Conservation (phyloP, 768 basidiomycete genomes). For the Suillus tomentosus region DNA sequence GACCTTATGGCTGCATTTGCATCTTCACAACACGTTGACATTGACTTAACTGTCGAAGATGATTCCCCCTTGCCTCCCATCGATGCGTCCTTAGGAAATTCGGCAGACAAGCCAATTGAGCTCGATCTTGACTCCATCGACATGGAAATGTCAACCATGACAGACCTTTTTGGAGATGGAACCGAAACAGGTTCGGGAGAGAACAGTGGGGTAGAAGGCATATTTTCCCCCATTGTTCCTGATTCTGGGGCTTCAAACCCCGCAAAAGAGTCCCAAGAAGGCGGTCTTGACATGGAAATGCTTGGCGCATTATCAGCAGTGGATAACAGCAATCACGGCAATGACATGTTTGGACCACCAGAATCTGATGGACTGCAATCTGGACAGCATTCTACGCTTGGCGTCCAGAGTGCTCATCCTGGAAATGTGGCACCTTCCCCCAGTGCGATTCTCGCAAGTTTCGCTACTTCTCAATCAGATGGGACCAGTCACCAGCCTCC, state of each 20-base stretch:
- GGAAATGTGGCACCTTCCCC: slow-evolving; percentile 40
- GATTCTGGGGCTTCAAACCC: slow-evolving; percentile 22
- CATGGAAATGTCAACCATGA: slow-evolving; percentile 53
- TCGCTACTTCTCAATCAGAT: slow-evolving; percentile 38
- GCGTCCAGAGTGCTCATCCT: slow-evolving; percentile 20
- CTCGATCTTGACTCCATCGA: slow-evolving; percentile 72
- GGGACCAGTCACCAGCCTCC: slow-evolving; percentile 16
- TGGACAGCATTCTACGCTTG: slow-evolving; percentile 34
- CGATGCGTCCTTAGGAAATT: slow-evolving; percentile 51
- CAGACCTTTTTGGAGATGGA: slow-evolving; percentile 57
- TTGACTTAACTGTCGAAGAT: slow-evolving; percentile 59
- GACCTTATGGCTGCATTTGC: slow-evolving; percentile 69
- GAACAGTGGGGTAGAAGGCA: slow-evolving; percentile 42
- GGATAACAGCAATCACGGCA: slow-evolving; percentile 20
- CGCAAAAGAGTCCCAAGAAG: slow-evolving; percentile 22
- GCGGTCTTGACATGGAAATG: slow-evolving; percentile 37
- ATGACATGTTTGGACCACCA: slow-evolving; percentile 25
- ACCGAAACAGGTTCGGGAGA: slow-evolving; percentile 38
- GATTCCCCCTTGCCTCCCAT: slow-evolving; percentile 29
- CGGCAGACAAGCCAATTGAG: slow-evolving; percentile 81
- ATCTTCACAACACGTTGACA: slow-evolving; percentile 40
- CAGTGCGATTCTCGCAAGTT: slow-evolving; percentile 45
- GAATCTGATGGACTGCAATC: slow-evolving; percentile 15
- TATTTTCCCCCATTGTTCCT: slow-evolving; percentile 52
- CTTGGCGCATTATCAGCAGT: slow-evolving; percentile 35